Percentiles rank a stretch among this genome's conserved stretches.
phyloP scores from a whole-genome alignment of 1,284 basidiomycete genomes.

The Cryptococcus sp. region DNA sequence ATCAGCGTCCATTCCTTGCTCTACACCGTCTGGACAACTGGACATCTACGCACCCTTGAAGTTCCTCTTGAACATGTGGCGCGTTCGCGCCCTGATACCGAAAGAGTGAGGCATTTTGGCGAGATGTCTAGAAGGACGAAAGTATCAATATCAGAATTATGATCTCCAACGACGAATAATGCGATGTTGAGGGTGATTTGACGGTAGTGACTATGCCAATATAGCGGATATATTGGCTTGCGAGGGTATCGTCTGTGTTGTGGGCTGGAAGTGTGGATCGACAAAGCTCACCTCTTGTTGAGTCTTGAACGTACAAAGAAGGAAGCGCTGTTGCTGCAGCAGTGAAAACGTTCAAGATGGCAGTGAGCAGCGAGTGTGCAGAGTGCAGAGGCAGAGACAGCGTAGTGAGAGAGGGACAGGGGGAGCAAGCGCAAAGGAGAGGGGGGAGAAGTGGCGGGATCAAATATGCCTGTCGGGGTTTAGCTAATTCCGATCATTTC shows the following conservation, averaged over 20 bases:
- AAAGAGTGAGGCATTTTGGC: constrained; percentile 97
- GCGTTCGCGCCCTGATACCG: constrained; percentile 99
- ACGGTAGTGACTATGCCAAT: too few relatives aligned
- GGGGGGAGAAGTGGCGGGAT: constrained; percentile 8
- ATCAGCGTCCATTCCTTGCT: background rate
- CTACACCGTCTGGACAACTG: background rate
- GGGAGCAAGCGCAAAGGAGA: background rate
- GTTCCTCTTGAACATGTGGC: constrained; percentile 98
- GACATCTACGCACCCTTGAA: constrained; percentile 75
- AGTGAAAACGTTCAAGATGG: constrained; percentile 1
- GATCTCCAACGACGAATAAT: background rate
- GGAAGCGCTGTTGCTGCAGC: background rate
- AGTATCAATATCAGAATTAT: constrained; percentile 20
- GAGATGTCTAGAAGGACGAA: constrained; percentile 25
- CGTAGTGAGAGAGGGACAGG: background rate
- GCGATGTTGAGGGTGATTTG: too few relatives aligned
- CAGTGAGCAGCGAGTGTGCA: background rate
- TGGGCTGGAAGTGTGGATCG: too few relatives aligned
- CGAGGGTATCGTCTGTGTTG: too few relatives aligned
- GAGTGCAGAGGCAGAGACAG: background rate
- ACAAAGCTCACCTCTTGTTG: too few relatives aligned
- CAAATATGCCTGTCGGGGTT: constrained; percentile 14
- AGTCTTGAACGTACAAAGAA: too few relatives aligned
- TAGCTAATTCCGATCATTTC: constrained; percentile 18
- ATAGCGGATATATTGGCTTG: too few relatives aligned